Percentiles rank a stretch among this genome's conserved stretches.
These are phyloP conservation scores for Sphagnum fallax DNA, from an alignment of 228 moss, liverwort and hornwort species.

Conservation along the genomic window DNA sequence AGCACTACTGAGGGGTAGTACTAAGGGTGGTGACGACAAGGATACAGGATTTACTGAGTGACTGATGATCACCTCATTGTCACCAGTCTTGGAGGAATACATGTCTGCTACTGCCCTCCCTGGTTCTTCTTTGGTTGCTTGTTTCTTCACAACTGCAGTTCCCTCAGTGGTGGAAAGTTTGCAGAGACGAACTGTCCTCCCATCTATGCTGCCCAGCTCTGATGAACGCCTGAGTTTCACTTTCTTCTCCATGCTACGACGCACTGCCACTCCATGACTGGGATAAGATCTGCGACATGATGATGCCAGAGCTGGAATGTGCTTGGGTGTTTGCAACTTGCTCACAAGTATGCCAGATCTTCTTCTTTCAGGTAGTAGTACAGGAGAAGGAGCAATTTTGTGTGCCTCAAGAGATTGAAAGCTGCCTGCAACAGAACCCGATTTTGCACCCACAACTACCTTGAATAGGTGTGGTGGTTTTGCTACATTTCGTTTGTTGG, in stretches of 20 bases:
- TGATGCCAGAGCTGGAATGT: not conserved
- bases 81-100: constrained; percentile 6
- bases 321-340: not conserved
- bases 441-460: constrained; percentile 23
- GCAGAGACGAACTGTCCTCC: constrained; percentile 11
- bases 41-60: constrained; percentile 9
- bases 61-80: constrained; percentile 2
- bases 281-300: constrained; percentile 15
- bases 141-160: no score
- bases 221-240: constrained; percentile 12
- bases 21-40: constrained; percentile 6
- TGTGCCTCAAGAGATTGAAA: constrained; percentile 12
- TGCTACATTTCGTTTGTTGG: constrained; percentile 9
- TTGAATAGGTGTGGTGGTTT: constrained; percentile 26
- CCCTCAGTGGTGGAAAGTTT: no score
- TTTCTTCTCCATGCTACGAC: constrained; percentile 26
- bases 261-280: constrained; percentile 4
- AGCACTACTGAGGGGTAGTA: not conserved
- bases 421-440: not conserved
- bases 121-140: constrained; percentile 13
- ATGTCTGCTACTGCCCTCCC: constrained; percentile 16
- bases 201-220: constrained; percentile 15
- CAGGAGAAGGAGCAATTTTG: constrained; percentile 14
- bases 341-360: constrained; percentile 13
- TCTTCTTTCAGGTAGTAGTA: constrained; percentile 22